phyloP scores from a whole-genome alignment of 2,329 filamentous ascomycete genomes.

The Colletotrichum cuscutae region DNA sequence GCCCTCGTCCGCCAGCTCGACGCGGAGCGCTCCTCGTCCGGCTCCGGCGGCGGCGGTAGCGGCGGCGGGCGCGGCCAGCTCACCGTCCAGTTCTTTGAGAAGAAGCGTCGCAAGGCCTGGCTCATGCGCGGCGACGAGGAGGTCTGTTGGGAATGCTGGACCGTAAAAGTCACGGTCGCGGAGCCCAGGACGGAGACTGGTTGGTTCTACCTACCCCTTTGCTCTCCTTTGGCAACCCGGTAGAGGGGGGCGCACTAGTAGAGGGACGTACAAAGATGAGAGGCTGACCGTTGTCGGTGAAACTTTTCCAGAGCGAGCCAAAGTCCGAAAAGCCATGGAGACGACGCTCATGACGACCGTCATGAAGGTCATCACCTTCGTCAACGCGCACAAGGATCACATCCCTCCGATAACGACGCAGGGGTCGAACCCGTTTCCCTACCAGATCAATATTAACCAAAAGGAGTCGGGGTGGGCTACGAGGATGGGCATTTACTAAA shows the following conservation, averaged over 20 bases:
- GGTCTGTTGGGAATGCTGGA: constrained; percentile 97
- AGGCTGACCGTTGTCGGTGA: background rate
- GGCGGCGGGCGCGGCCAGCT: constrained; percentile 80
- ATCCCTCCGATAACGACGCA: constrained; percentile 97
- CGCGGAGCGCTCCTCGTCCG: constrained; percentile 57
- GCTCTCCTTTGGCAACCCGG: background rate
- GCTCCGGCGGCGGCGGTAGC: constrained; percentile 39
- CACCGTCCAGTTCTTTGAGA: constrained; percentile 94
- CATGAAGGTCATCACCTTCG: constrained; percentile 88
- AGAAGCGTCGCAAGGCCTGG: constrained; percentile 83
- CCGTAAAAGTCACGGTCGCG: constrained; percentile 90
- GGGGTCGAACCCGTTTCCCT: constrained; percentile 93
- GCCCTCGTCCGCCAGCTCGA: constrained; percentile 83
- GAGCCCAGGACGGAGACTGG: constrained; percentile 89
- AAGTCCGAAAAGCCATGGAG: constrained; percentile 91
- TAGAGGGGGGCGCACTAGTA: too few species aligned
- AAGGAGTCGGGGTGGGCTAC: constrained; percentile 83
- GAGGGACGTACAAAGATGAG: background rate
- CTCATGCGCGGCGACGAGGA: constrained; percentile 88
- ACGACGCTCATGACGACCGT: constrained; percentile 87
- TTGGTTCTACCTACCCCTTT: constrained; percentile 55
- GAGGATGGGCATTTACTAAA: constrained; percentile 76
- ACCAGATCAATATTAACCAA: constrained; percentile 90
- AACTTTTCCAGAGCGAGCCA: constrained; percentile 74
- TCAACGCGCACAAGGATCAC: constrained; percentile 91